Evolutionary conservation across 164 flowering plant species (phyloP).

Genomic region (Houttuynia cordata): DNA sequence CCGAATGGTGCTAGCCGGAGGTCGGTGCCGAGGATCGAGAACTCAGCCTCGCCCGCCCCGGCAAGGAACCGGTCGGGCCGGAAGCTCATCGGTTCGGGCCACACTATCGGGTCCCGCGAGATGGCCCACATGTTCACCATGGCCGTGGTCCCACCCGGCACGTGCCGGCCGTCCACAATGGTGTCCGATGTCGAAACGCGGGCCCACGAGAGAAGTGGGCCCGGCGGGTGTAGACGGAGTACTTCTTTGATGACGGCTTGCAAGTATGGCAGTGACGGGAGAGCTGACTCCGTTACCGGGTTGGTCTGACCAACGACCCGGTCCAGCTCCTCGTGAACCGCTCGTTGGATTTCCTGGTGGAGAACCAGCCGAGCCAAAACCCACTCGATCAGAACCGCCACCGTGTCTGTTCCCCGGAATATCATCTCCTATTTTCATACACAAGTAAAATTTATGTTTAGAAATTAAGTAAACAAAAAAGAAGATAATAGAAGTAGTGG

Average conservation of each 20-base stretch:
- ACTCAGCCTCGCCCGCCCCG: slow-evolving; percentile 20
- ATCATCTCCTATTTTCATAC: slow-evolving; percentile 20
- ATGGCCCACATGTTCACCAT: slow-evolving; percentile 98
- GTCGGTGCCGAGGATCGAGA: slow-evolving; percentile 48
- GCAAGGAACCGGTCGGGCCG: slow-evolving; percentile 46
- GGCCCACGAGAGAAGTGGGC: slow-evolving; percentile 58
- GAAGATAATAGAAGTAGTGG: too few relatives aligned
- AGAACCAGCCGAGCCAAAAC: slow-evolving; percentile 20
- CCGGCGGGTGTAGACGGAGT: slow-evolving; percentile 48
- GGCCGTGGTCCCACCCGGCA: slow-evolving; percentile 76
- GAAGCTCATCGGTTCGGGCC: slow-evolving; percentile 46
- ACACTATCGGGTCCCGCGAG: slow-evolving; percentile 38
- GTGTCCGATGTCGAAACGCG: slow-evolving; percentile 48
- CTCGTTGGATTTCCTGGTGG: slow-evolving; percentile 18
- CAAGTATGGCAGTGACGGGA: slow-evolving; percentile 26
- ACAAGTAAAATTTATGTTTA: too few relatives aligned
- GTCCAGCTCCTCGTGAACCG: slow-evolving; percentile 23
- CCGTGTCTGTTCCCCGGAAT: slow-evolving; percentile 31
- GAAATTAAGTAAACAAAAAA: too few relatives aligned
- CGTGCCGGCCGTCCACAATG: slow-evolving; percentile 40
- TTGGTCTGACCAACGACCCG: slow-evolving; percentile 22
- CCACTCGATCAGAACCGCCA: slow-evolving; percentile 29
- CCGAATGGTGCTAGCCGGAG: slow-evolving; percentile 77
- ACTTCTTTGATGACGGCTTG: slow-evolving; percentile 40
- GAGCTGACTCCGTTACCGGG: slow-evolving; percentile 24